phyloP scores from a whole-genome alignment of 2,329 filamentous ascomycete species.

The Lasiodiplodia hormozganensis region DNA sequence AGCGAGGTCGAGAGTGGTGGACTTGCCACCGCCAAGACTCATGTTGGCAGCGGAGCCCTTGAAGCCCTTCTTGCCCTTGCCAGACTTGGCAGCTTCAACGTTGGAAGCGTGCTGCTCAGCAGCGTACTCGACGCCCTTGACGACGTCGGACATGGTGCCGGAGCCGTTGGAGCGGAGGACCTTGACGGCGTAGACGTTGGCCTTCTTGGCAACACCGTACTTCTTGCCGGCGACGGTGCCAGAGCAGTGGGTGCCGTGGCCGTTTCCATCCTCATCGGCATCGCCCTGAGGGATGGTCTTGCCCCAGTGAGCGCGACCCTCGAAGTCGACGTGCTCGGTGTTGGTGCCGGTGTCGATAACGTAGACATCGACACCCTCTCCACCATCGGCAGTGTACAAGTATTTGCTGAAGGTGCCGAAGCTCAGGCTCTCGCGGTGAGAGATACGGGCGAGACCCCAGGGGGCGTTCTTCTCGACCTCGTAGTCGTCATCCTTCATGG shows the following conservation, averaged over 20 bases:
- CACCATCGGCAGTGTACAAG: conserved; percentile 85
- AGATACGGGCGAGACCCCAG: conserved; percentile 99
- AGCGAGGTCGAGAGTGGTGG: conserved; percentile 84
- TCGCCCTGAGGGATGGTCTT: conserved; percentile 91
- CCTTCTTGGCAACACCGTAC: conserved; percentile 99
- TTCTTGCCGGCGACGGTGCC: conserved; percentile 98
- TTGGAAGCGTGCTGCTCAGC: conserved; percentile 79
- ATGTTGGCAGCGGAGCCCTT: conserved; percentile 99
- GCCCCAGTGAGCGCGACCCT: conserved; percentile 93
- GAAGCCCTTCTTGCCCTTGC: conserved; percentile 91
- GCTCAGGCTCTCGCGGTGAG: conserved; percentile 83
- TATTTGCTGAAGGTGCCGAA: conserved; percentile 99
- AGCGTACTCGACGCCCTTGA: conserved; percentile 97
- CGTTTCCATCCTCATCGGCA: conserved; percentile 91
- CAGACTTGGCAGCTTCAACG: conserved; percentile 78
- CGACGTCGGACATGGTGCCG: conserved; percentile 97
- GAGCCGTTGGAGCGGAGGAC: conserved; percentile 97
- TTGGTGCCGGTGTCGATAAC: conserved; percentile 99
- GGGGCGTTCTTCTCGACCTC: conserved; percentile 89
- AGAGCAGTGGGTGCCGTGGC: conserved; percentile 98
- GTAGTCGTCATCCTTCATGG: conserved; percentile 61
- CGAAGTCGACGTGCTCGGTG: conserved; percentile 92
- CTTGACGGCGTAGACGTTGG: conserved; percentile 95
- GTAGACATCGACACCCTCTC: conserved; percentile 98
- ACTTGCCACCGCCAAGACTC: conserved; percentile 98